Evolutionary conservation across 2,329 filamentous ascomycete species (phyloP).

Genomic region (Lasiodiplodia sp.): DNA sequence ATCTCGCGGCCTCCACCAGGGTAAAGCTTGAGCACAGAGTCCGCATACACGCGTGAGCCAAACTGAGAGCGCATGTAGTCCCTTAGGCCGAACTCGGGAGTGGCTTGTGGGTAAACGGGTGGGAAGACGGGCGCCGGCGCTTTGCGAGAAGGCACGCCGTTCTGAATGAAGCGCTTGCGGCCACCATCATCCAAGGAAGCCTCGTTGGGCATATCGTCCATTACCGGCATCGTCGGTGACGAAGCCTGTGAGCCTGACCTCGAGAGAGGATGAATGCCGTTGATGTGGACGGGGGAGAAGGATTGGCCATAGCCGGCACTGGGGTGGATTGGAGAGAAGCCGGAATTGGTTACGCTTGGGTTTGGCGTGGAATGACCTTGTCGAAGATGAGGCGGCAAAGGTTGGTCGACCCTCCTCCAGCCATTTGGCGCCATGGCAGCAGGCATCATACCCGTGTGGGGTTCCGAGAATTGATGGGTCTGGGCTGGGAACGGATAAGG

Average conservation of each 20-base stretch:
- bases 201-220: neutral
- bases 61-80: slow-evolving; percentile 44
- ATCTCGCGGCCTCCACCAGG: slow-evolving; percentile 37
- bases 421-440: slow-evolving; percentile 40
- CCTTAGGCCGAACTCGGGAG: slow-evolving; percentile 16
- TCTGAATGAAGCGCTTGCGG: slow-evolving; percentile 23
- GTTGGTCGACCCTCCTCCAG: slow-evolving; percentile 38
- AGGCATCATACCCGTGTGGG: slow-evolving; percentile 42
- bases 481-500: slow-evolving; percentile 43
- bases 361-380: slow-evolving; percentile 23
- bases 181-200: neutral
- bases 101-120: neutral
- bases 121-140: slow-evolving; percentile 4
- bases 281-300: slow-evolving; percentile 34
- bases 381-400: slow-evolving; percentile 31
- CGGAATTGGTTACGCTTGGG: slow-evolving; percentile 28
- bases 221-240: slow-evolving; percentile 34
- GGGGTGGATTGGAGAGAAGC: slow-evolving; percentile 30
- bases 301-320: slow-evolving; percentile 32
- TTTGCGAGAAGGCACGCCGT: slow-evolving; percentile 24
- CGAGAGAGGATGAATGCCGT: slow-evolving; percentile 34
- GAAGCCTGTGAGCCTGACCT: slow-evolving; percentile 46
- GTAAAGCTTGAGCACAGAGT: slow-evolving; percentile 44
- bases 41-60: slow-evolving; percentile 45
- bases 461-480: slow-evolving; percentile 45